Evolutionary conservation across 768 basidiomycete species (phyloP).

Genomic region (Tylopilus vinaceipallidus): DNA sequence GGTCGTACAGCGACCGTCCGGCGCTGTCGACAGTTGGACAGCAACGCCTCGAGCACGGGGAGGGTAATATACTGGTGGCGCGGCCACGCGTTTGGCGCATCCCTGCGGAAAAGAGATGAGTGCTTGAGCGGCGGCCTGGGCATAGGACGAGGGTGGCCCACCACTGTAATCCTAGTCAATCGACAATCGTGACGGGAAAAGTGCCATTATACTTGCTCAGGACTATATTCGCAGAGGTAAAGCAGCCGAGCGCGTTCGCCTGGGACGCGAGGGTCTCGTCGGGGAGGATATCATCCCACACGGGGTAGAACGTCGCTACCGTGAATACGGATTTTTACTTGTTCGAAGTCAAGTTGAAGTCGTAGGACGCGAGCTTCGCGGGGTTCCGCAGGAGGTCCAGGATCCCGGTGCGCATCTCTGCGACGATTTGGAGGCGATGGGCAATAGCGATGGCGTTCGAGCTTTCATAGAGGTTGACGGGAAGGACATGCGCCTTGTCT

Average conservation of each 20-base stretch:
- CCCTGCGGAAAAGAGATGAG: slow-evolving; percentile 48
- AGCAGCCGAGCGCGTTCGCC: slow-evolving; percentile 65
- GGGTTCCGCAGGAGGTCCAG: slow-evolving; percentile 88
- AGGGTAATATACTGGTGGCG: slow-evolving; percentile 82
- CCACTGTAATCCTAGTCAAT: slow-evolving; percentile 79
- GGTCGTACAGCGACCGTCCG: slow-evolving; percentile 58
- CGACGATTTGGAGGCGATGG: slow-evolving; percentile 57
- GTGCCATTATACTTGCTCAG: slow-evolving; percentile 87
- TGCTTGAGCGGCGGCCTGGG: background rate
- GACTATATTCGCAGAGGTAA: slow-evolving; percentile 73
- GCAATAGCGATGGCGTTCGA: slow-evolving; percentile 42
- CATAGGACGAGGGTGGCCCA: slow-evolving; percentile 21
- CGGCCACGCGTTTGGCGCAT: slow-evolving; percentile 88
- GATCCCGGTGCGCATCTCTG: slow-evolving; percentile 61
- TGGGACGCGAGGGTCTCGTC: slow-evolving; percentile 56
- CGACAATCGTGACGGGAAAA: slow-evolving; percentile 73
- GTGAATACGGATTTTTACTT: slow-evolving; percentile 64
- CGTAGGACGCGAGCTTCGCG: slow-evolving; percentile 81
- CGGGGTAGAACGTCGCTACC: slow-evolving; percentile 76
- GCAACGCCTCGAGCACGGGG: slow-evolving; percentile 72
- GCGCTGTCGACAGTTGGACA: slow-evolving; percentile 61
- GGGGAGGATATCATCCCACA: slow-evolving; percentile 87
- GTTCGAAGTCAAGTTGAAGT: slow-evolving; percentile 76
- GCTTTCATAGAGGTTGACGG: slow-evolving; percentile 60
- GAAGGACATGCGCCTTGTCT: slow-evolving; percentile 63